phyloP scores from a whole-genome alignment of 495 filamentous ascomycete genomes.

The Apodospora peruviana region DNA sequence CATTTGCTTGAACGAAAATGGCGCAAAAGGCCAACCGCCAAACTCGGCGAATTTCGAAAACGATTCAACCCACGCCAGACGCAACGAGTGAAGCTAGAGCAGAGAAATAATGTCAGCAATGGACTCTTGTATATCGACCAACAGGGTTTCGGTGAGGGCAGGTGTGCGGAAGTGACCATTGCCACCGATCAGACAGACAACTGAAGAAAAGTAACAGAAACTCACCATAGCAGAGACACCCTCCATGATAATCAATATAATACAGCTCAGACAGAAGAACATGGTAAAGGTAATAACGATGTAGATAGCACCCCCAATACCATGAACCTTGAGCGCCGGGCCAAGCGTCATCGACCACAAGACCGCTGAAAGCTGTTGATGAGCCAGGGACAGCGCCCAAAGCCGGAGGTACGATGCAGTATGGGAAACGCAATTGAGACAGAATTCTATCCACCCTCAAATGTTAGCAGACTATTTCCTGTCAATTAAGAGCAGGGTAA shows the following conservation, averaged over 20 bases:
- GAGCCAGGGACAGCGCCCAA: constrained; percentile 94
- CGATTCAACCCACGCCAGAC: constrained; percentile 99
- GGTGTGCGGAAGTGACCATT: not conserved
- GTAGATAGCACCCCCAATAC: constrained; percentile 67
- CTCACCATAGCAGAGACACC: constrained; percentile 45
- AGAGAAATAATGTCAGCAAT: constrained; percentile 6
- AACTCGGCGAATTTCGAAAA: constrained; percentile 99
- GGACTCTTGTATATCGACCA: too few species aligned
- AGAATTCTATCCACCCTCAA: constrained; percentile 67
- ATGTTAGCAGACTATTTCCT: constrained; percentile 1
- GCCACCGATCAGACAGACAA: not conserved
- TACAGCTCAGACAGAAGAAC: constrained; percentile 82
- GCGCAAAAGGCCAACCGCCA: constrained; percentile 83
- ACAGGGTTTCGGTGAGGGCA: too few species aligned
- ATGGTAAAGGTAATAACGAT: constrained; percentile 73
- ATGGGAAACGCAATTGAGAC: constrained; percentile 97
- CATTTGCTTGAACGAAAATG: constrained; percentile 84
- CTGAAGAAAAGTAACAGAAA: constrained; percentile 12
- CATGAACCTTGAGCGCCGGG: constrained; percentile 61
- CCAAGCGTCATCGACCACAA: constrained; percentile 94
- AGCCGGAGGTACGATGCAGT: constrained; percentile 98
- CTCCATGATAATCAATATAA: constrained; percentile 60
- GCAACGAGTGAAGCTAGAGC: constrained; percentile 70
- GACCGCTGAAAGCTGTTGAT: constrained; percentile 94
- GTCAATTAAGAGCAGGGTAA: constrained; percentile 7